Conservation (phyloP, 2,329 filamentous ascomycete species). For the Exophiala oligosperma region DNA sequence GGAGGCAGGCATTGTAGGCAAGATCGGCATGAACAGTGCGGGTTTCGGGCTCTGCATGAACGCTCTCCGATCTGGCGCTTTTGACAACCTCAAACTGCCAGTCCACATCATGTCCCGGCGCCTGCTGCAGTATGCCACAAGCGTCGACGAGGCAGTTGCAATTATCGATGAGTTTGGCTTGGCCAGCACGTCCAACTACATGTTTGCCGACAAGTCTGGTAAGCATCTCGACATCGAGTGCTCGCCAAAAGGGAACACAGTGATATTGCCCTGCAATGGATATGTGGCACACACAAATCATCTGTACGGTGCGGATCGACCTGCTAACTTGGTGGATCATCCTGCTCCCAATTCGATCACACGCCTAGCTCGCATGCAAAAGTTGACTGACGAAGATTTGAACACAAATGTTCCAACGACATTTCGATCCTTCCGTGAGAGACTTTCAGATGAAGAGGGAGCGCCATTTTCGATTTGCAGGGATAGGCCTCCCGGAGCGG, state of each 20-base stretch:
- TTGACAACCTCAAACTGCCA: slow-evolving; percentile 3
- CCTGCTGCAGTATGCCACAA: slow-evolving; percentile 12
- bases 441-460: slow-evolving; percentile 7
- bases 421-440: slow-evolving; percentile 2
- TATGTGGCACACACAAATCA: slow-evolving; percentile 15
- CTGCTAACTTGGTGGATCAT: slow-evolving; percentile 5
- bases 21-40: slow-evolving; percentile 10
- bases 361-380: slow-evolving; percentile 35
- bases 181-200: slow-evolving; percentile 7
- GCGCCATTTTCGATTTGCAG: slow-evolving; percentile 8
- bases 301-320: slow-evolving; percentile 9
- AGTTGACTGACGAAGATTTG: slow-evolving; percentile 59
- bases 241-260: background rate
- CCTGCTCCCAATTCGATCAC: slow-evolving; percentile 2
- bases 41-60: slow-evolving; percentile 13
- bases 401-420: background rate
- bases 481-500: slow-evolving; percentile 4
- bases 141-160: slow-evolving; percentile 2
- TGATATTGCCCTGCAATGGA: slow-evolving; percentile 1
- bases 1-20: slow-evolving; percentile 32
- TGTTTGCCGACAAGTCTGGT: slow-evolving; percentile 3
- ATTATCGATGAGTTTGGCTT: slow-evolving; percentile 8
- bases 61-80: slow-evolving; percentile 2
- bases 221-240: slow-evolving; percentile 10
- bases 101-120: slow-evolving; percentile 13